Base-by-base conservation (phyloP, 2,329 filamentous ascomycete species). In the Pyrenophora teres region DNA sequence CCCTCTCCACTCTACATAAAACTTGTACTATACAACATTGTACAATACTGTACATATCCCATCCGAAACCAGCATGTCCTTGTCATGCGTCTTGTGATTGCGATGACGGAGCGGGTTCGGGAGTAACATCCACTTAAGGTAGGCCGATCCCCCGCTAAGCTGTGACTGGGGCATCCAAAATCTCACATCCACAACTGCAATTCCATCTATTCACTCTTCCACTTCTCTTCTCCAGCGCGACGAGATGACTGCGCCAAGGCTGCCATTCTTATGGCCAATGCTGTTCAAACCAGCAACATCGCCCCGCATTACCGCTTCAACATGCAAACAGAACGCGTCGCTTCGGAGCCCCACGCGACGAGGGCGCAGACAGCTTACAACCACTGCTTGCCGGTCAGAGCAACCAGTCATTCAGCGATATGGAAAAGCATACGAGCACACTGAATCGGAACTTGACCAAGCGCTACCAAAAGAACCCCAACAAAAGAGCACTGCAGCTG, bases 231-330 rank as follows among this genome's bases (percentile, higher is more conserved):
- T 39, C 45, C 43, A 35, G 37, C 43, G 46, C 43, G 9, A 44
- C 51, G 59, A 44, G 13, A 79, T 79, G 77, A 72, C 77, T 15
- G 63, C 73, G 38, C 77, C 77, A 12, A 74, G 74, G 37, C 63
- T 80, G 39, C 74, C 76, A 21, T 79, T 79, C 59, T 68, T 80
- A 36, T 80, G 77, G 73, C 77, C 78, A 1, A 72, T 76, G 62
- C 67, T 80, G 39, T 77, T 72, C 44, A 72, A 70, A 40, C 65
- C 74, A 1, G 56, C 66, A 6, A 61, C 56, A 23, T 19, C 64
- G 6, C 39, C 59, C 7, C 60, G 67, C 59, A 45, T 59, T 46
- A 36, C 64, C 61, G 13, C 59, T 43, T 42, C 49, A 16, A 37
- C 40, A 46, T n/a, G 36, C n/a, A 52, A 38, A 18, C 47, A 51